Evolutionary conservation across 306 rosid species (phyloP).

Genomic region (Bauhinia variegata): DNA sequence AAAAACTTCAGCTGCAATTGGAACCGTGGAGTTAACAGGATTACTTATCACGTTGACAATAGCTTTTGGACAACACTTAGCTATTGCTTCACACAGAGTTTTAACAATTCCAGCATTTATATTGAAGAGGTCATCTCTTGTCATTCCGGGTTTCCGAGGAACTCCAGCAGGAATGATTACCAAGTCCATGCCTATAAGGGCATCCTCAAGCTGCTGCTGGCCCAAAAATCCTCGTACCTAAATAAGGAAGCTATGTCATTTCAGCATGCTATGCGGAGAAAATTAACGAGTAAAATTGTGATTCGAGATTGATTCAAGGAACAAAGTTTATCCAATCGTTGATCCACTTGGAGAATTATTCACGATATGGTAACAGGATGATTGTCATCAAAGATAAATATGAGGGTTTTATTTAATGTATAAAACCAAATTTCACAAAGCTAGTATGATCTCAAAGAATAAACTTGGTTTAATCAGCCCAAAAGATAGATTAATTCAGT

Average conservation of each 20-base stretch:
- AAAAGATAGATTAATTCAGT: neutral
- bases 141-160: conserved; percentile 98
- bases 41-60: conserved; percentile 87
- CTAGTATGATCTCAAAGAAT: too few relatives aligned
- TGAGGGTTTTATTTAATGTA: neutral
- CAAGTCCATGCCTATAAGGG: conserved; percentile 85
- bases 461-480: too few relatives aligned
- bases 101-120: conserved; percentile 91
- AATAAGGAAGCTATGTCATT: conserved; percentile 21
- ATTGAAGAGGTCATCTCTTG: conserved; percentile 95
- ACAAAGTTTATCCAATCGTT: neutral
- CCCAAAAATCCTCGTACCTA: conserved; percentile 91
- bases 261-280: neutral
- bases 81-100: conserved; percentile 79
- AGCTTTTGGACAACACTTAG: conserved; percentile 79
- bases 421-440: neutral
- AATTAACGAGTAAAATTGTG: neutral
- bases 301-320: neutral
- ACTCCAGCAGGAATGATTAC: conserved; percentile 90
- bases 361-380: neutral
- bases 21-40: conserved; percentile 95
- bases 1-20: conserved; percentile 95
- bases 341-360: neutral
- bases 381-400: neutral
- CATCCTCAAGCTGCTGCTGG: conserved; percentile 81